Evolutionary conservation across 345 rosid species (phyloP).

Genomic region (Populus euphratica): DNA sequence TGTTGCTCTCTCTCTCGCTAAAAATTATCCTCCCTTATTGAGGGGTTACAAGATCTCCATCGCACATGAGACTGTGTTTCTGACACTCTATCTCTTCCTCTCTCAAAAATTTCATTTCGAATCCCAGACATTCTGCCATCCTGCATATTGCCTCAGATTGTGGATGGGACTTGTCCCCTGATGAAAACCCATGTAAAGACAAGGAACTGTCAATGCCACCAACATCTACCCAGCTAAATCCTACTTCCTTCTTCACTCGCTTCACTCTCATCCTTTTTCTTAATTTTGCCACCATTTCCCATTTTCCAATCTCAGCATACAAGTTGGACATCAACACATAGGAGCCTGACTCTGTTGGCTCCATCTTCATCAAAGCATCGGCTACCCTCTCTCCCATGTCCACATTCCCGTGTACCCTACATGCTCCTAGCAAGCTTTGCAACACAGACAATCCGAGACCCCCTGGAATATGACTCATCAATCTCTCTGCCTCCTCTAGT

Average conservation of each 20-base stretch:
- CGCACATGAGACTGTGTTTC: too few species aligned
- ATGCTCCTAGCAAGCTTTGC: constrained; percentile 84
- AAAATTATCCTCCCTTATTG: too few species aligned
- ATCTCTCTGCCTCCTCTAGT: constrained; percentile 64
- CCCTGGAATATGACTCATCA: constrained; percentile 56
- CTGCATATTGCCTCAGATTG: constrained; percentile 46
- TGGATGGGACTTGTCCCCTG: constrained; percentile 70
- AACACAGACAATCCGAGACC: constrained; percentile 63
- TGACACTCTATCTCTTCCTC: background rate
- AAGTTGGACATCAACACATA: constrained; percentile 81
- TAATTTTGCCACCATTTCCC: constrained; percentile 66
- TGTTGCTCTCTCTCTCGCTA: too few species aligned
- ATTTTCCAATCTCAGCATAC: constrained; percentile 72
- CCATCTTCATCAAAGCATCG: constrained; percentile 52
- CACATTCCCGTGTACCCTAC: constrained; percentile 66
- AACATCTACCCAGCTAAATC: constrained; percentile 81
- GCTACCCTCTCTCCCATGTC: constrained; percentile 63
- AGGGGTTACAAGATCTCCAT: background rate
- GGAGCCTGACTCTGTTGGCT: constrained; percentile 63
- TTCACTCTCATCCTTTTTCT: constrained; percentile 67
- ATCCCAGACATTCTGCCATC: constrained; percentile 53
- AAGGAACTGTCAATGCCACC: constrained; percentile 42
- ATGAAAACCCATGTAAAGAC: constrained; percentile 61
- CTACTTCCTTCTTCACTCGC: constrained; percentile 77
- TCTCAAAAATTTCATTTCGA: constrained; percentile 52